Evolutionary conservation across 495 filamentous ascomycete species (phyloP), one percentile per base, ranked within the genome.

Genomic region (Aspergillus carlsbadensis): DNA sequence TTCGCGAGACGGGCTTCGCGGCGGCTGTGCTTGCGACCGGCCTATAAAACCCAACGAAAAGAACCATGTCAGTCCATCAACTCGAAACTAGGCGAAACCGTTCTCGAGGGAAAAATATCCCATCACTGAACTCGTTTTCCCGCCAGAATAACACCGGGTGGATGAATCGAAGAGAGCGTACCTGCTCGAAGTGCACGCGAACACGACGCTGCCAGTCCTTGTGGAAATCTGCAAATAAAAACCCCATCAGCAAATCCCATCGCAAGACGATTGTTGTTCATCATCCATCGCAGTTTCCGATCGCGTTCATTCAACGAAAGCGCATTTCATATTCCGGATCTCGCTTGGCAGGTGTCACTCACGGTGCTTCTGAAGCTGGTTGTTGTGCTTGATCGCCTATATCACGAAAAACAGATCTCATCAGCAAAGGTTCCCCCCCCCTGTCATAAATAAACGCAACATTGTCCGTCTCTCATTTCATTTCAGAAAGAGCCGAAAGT

Each of bases 171-270:
- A 29, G 36, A 64, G 40, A 59, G 54, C 68, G 68, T 92, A 98
- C 93, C 93, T 98, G 94, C 83, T 98, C 90, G 83, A 98, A 98
- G 84, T 98, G 95, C 74, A 85, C 84, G 79, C 92, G 89, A 66
- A 98, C 94, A 80, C 94, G 92, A 78, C 90, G 89, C 79, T 96
- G 92, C 94, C 94, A 98, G 82, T 98, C 91, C 91, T 98, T 98
- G 84, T 91, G 94, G 91, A 98, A 98, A 78, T 98, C 90, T 93
- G 46, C 61, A 36, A 57, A n/a, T n/a, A 62, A 52, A 68, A 73
- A 40, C 33, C 21, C 43, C 41, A 60, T 77, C 59, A 77, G 67
- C 41, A 54, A 40, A 58, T 61, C 49, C 21, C 11, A 42, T 18
- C 6, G 14, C 18, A 52, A 6, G 37, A 26, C 54, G 68, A 61